phyloP scores from a whole-genome alignment of 345 rosid species.

The thale cress (Arabidopsis thaliana) region TAIR10.1 NC_003070.9:3491001-3491500 shows the following conservation, averaged over 20 bases:
- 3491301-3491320: not conserved
- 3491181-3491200: not conserved
- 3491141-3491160: not conserved
- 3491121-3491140: not conserved
- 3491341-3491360: not conserved
- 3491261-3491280: not conserved
- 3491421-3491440: conserved; percentile 23
- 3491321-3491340: conserved; percentile 3
- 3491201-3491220: not conserved
- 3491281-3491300: not conserved
- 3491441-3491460: conserved; percentile 19
- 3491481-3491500: conserved; percentile 34
- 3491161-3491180: not conserved
- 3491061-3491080: conserved; percentile 58
- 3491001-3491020: conserved; percentile 88
- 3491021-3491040: conserved; percentile 77
- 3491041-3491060: conserved; percentile 68
- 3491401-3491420: conserved; percentile 32
- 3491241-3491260: not conserved
- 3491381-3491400: conserved; percentile 31
- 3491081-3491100: conserved; percentile 36
- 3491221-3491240: not conserved
- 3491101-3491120: conserved; percentile 16
- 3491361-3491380: conserved; percentile 33
- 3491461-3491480: conserved; percentile 34